phyloP scores from a whole-genome alignment of 768 basidiomycete genomes.

The Krasilnikovozyma curviuscula region DNA sequence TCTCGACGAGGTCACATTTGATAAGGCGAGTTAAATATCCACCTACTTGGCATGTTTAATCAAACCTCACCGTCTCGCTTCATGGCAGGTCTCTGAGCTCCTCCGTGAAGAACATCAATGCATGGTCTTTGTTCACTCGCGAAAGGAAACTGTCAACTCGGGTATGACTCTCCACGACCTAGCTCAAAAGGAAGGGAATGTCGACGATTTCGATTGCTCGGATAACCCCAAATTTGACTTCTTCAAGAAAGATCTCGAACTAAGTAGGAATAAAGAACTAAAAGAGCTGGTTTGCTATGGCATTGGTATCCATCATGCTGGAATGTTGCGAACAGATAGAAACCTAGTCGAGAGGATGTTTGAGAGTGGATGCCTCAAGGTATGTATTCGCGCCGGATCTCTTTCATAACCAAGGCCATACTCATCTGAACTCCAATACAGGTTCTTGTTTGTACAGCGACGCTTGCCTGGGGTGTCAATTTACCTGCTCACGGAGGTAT shows the following conservation, averaged over 20 bases:
- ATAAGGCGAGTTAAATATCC: slow-evolving; percentile 36
- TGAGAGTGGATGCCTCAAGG: slow-evolving; percentile 76
- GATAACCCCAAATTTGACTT: slow-evolving; percentile 59
- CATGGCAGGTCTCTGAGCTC: slow-evolving; percentile 49
- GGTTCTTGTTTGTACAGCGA: slow-evolving; percentile 96
- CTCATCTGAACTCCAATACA: slow-evolving; percentile 22
- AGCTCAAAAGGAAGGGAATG: slow-evolving; percentile 45
- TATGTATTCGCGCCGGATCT: slow-evolving; percentile 20
- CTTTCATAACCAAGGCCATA: neutral
- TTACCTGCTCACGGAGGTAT: slow-evolving; percentile 87
- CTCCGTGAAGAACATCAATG: slow-evolving; percentile 89
- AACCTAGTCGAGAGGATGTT: slow-evolving; percentile 94
- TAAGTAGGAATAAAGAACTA: slow-evolving; percentile 89
- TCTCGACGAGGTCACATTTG: slow-evolving; percentile 67
- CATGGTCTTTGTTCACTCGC: slow-evolving; percentile 97
- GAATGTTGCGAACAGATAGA: slow-evolving; percentile 83
- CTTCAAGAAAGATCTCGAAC: slow-evolving; percentile 57
- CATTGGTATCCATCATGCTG: slow-evolving; percentile 62
- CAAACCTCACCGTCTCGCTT: neutral
- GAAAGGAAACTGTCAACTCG: slow-evolving; percentile 92
- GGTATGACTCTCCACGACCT: slow-evolving; percentile 63
- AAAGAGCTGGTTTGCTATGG: slow-evolving; percentile 76
- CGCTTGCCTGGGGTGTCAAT: slow-evolving; percentile 98
- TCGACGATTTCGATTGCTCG: slow-evolving; percentile 60
- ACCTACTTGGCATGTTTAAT: neutral